Evolutionary conservation across 2,329 filamentous ascomycete species (phyloP).

Genomic region (Emydomyces testavorans): DNA sequence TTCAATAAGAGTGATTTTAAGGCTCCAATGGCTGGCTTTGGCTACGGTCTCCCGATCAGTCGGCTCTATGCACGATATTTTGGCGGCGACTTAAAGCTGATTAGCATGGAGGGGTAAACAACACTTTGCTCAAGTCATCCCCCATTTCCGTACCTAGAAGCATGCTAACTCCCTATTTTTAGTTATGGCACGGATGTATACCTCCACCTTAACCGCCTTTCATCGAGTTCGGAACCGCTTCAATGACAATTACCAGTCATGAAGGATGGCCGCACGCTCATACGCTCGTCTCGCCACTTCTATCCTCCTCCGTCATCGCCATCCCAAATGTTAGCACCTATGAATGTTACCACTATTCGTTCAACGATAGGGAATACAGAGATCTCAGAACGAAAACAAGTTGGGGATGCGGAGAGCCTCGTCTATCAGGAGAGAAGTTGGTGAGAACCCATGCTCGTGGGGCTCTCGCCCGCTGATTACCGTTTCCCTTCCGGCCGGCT

Average conservation of each 20-base stretch:
- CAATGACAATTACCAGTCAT: constrained; percentile 88
- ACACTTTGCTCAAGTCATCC: constrained; percentile 16
- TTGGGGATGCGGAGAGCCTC: constrained; percentile 73
- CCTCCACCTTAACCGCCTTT: constrained; percentile 89
- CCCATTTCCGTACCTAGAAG: neutral
- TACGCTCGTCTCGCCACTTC: constrained; percentile 31
- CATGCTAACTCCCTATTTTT: constrained; percentile 15
- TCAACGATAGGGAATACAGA: constrained; percentile 61
- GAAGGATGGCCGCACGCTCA: constrained; percentile 54
- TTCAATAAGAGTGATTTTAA: constrained; percentile 99
- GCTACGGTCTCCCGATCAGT: constrained; percentile 93
- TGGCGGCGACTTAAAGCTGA: constrained; percentile 90
- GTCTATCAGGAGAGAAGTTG: constrained; percentile 44
- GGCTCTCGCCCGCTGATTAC: constrained; percentile 10
- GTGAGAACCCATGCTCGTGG: constrained; percentile 12
- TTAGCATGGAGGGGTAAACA: constrained; percentile 95
- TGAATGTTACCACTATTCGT: constrained; percentile 48
- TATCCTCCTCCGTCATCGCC: constrained; percentile 26
- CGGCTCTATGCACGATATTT: constrained; percentile 93
- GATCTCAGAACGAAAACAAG: constrained; percentile 76
- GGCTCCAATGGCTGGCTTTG: constrained; percentile 96
- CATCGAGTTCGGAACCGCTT: constrained; percentile 86
- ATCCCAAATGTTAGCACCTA: constrained; percentile 43
- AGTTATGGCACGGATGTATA: constrained; percentile 98
- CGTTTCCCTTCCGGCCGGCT: constrained; percentile 10